A percentile compares a stretch with the other conserved stretches of the same genome.
These are phyloP conservation scores for Mycena vitilis DNA, from an alignment of 768 basidiomycete genomes.

Conservation along the genomic window DNA sequence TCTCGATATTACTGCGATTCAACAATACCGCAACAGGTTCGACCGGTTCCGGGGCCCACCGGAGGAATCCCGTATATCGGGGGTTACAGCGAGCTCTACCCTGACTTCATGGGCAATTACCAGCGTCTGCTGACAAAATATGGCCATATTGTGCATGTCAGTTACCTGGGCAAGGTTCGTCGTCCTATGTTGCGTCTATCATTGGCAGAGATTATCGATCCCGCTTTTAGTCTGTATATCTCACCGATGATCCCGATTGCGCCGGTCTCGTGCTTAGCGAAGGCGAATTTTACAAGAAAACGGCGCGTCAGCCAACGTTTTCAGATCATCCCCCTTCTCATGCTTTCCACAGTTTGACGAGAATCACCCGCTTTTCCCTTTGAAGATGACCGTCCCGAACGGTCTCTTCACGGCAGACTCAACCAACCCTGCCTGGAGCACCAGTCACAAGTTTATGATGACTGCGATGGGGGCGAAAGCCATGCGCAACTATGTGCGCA, in stretches of 20 bases:
- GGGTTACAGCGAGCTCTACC: conserved; percentile 34
- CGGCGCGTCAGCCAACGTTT: background rate
- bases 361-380: conserved; percentile 32
- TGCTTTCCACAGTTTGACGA: conserved; percentile 16
- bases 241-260: conserved; percentile 34
- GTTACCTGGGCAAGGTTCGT: conserved; percentile 29
- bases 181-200: background rate
- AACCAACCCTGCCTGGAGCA: conserved; percentile 29
- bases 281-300: conserved; percentile 29
- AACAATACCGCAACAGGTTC: conserved; percentile 9
- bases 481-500: conserved; percentile 34
- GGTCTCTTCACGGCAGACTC: conserved; percentile 34
- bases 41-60: conserved; percentile 29
- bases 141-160: conserved; percentile 33
- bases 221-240: conserved; percentile 12
- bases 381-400: conserved; percentile 26
- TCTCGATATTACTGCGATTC: background rate
- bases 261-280: conserved; percentile 27
- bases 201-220: background rate
- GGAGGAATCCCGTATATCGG: conserved; percentile 33
- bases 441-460: conserved; percentile 37
- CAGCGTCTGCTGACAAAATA: conserved; percentile 31
- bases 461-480: conserved; percentile 34
- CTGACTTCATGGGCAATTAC: conserved; percentile 34
- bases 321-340: background rate